phyloP scores from a whole-genome alignment of 495 filamentous ascomycete species.

The Penicillium subrubescens region DNA sequence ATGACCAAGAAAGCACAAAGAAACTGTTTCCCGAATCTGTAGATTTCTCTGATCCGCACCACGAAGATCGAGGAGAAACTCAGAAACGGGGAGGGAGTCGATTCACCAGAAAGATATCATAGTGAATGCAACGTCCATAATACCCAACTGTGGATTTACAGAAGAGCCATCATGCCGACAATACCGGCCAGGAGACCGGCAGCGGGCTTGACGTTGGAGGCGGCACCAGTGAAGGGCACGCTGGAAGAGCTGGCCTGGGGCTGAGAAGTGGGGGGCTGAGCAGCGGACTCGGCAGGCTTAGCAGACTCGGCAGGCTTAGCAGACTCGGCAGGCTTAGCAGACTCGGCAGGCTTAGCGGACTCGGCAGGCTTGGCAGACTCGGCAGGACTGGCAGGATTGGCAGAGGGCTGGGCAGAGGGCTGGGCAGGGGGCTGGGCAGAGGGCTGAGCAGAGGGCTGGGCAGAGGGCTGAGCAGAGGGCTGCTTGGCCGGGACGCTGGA shows the following conservation, averaged over 20 bases:
- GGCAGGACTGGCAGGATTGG: background rate
- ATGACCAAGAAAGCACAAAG: conserved; percentile 9
- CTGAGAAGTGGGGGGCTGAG: background rate
- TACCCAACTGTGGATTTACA: conserved; percentile 32
- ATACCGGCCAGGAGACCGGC: conserved; percentile 42
- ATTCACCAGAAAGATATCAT: background rate
- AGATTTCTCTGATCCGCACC: conserved; percentile 18
- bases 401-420: conserved; percentile 4
- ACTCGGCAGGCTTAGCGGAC: conserved; percentile 9
- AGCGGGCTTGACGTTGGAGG: conserved; percentile 37
- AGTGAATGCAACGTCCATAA: conserved; percentile 3
- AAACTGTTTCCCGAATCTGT: conserved; percentile 8
- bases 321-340: conserved; percentile 7
- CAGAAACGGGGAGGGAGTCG: conserved; percentile 3
- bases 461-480: conserved; percentile 4
- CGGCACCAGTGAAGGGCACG: conserved; percentile 37
- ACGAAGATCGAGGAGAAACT: conserved; percentile 17
- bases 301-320: conserved; percentile 5
- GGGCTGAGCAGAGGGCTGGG: conserved; percentile 5
- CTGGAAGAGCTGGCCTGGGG: conserved; percentile 15
- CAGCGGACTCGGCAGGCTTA: conserved; percentile 8
- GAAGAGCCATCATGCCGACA: conserved; percentile 43
- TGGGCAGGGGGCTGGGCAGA: conserved; percentile 2
- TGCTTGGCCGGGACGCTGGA: conserved; percentile 8
- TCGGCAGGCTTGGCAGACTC: conserved; percentile 13